These are phyloP conservation scores for Lachnellula hyalina DNA, from an alignment of 2,329 filamentous ascomycete genomes.

Conservation along the genomic window DNA sequence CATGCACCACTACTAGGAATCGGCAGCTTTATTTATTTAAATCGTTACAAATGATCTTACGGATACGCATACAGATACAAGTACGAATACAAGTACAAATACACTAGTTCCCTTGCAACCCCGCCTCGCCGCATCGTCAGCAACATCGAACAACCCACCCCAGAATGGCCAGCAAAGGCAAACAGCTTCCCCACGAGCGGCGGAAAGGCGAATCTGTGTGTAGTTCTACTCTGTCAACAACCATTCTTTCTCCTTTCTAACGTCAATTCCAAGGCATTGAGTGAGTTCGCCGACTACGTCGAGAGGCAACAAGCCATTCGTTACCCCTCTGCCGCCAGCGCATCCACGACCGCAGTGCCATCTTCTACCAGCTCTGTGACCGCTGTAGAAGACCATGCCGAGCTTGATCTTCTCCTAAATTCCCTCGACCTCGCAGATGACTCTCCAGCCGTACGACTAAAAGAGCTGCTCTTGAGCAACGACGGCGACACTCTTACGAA, in stretches of 20 bases:
- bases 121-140: slow-evolving; percentile 1
- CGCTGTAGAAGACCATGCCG: slow-evolving; percentile 65
- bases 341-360: slow-evolving; percentile 13
- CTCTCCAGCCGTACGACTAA: slow-evolving; percentile 62
- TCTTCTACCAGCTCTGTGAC: neutral
- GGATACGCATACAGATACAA: slow-evolving; percentile 9
- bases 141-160: neutral
- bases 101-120: neutral
- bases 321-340: slow-evolving; percentile 40
- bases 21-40: too few relatives aligned
- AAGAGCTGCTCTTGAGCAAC: slow-evolving; percentile 65
- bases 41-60: slow-evolving; percentile 12
- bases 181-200: slow-evolving; percentile 68
- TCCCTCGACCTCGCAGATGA: slow-evolving; percentile 68
- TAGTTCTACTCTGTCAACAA: neutral
- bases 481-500: slow-evolving; percentile 57
- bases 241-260: neutral
- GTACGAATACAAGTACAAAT: neutral
- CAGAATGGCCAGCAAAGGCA: slow-evolving; percentile 48
- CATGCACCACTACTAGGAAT: too few relatives aligned
- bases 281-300: slow-evolving; percentile 96
- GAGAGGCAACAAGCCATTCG: slow-evolving; percentile 83
- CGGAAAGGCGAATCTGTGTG: slow-evolving; percentile 81
- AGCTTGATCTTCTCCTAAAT: slow-evolving; percentile 81
- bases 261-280: slow-evolving; percentile 57